phyloP scores from a whole-genome alignment of 2,329 filamentous ascomycete species.

The Aspergillus vadensis region DNA sequence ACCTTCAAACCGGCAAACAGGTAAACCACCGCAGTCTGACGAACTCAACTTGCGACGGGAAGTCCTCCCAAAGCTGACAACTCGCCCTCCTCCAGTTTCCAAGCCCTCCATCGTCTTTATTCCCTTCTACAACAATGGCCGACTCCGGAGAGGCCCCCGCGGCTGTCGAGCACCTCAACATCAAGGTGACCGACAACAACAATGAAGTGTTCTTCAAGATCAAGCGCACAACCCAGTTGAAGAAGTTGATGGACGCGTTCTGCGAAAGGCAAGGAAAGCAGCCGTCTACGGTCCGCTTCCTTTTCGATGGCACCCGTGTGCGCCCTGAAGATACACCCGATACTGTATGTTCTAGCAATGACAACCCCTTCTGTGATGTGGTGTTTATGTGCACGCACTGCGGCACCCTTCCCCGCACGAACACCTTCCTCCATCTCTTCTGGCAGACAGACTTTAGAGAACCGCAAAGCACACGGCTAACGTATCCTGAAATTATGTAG shows the following conservation, averaged over 20 bases:
- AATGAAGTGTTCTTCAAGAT: conserved; percentile 99
- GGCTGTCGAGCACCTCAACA: conserved; percentile 84
- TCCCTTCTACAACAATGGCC: conserved; percentile 47
- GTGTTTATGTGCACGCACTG: neutral
- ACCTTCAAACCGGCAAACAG: neutral
- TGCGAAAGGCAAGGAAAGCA: conserved; percentile 95
- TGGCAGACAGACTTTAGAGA: too few relatives aligned
- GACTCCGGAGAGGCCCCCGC: conserved; percentile 40
- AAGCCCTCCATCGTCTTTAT: conserved; percentile 28
- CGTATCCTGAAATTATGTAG: conserved; percentile 50
- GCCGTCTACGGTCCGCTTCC: conserved; percentile 79
- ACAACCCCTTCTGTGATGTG: too few relatives aligned
- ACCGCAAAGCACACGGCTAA: neutral
- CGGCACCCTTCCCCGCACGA: neutral
- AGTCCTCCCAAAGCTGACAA: neutral
- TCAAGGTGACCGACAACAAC: conserved; percentile 99
- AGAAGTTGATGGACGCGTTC: conserved; percentile 98
- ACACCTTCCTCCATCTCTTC: too few relatives aligned
- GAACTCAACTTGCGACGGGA: neutral
- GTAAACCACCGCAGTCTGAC: neutral
- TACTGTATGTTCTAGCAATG: conserved; percentile 64
- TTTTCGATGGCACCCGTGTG: conserved; percentile 94
- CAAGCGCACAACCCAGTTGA: conserved; percentile 91
- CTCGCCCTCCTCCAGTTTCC: neutral
- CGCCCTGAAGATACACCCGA: conserved; percentile 88